Evolutionary conservation across 805 yeast species (phyloP).

Genomic region (Saccharomycopsis sp.): DNA sequence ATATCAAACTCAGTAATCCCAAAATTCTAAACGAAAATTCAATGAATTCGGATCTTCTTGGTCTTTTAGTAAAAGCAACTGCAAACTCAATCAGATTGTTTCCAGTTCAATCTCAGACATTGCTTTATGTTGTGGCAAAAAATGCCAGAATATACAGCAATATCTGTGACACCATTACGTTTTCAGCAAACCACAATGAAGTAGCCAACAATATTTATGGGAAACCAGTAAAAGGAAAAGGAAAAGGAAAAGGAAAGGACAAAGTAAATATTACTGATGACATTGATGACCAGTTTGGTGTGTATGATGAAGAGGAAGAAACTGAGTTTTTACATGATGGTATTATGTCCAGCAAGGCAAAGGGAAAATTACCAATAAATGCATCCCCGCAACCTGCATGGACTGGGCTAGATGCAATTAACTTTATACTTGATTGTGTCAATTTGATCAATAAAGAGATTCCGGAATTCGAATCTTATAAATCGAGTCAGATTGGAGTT

Average conservation of each 20-base stretch:
- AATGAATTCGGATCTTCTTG: conserved; percentile 48
- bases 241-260: conserved; percentile 9
- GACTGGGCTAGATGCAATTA: conserved; percentile 45
- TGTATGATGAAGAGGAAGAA: conserved; percentile 10
- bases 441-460: conserved; percentile 27
- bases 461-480: conserved; percentile 27
- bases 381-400: conserved; percentile 42
- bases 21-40: conserved; percentile 33
- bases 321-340: no score
- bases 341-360: conserved; percentile 56
- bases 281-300: conserved; percentile 3
- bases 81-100: conserved; percentile 41
- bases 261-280: conserved; percentile 10
- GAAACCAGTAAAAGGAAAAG: no score
- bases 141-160: conserved; percentile 35
- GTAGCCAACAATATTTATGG: no score
- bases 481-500: conserved; percentile 26
- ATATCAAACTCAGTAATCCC: conserved; percentile 34
- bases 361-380: conserved; percentile 45
- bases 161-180: conserved; percentile 23
- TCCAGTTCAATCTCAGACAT: conserved; percentile 46
- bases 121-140: conserved; percentile 44
- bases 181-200: background rate
- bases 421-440: conserved; percentile 34
- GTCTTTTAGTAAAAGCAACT: conserved; percentile 51